These are phyloP conservation scores for Monosporascus sp. DNA, from an alignment of 2,329 filamentous ascomycete genomes.

Conservation along the genomic window DNA sequence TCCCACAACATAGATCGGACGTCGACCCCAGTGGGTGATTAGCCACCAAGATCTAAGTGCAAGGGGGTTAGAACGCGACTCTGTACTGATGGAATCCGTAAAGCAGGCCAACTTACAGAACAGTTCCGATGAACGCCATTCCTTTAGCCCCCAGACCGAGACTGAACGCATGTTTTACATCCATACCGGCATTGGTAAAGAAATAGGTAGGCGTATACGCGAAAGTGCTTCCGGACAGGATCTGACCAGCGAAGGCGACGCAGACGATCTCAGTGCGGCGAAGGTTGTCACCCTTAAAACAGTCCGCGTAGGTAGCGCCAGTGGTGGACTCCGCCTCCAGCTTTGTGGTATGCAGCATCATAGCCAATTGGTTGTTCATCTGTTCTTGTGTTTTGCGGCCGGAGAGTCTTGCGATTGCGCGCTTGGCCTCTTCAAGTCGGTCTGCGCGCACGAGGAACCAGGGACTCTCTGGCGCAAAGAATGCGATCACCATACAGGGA, in stretches of 20 bases:
- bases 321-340: constrained; percentile 34
- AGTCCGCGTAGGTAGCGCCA: constrained; percentile 41
- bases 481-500: constrained; percentile 32
- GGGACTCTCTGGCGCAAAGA: constrained; percentile 42
- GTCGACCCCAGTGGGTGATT: constrained; percentile 34
- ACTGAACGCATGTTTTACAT: constrained; percentile 24
- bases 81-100: constrained; percentile 6
- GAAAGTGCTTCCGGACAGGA: constrained; percentile 30
- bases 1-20: constrained; percentile 35
- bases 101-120: constrained; percentile 30
- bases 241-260: constrained; percentile 30
- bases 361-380: constrained; percentile 34
- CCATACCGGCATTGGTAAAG: constrained; percentile 31
- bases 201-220: constrained; percentile 36
- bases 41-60: constrained; percentile 36
- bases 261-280: constrained; percentile 40
- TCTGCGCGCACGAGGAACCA: constrained; percentile 41
- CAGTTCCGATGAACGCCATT: constrained; percentile 33
- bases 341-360: constrained; percentile 41
- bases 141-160: constrained; percentile 29
- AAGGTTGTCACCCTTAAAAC: constrained; percentile 41
- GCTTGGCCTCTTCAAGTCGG: constrained; percentile 30
- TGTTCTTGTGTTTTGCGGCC: constrained; percentile 26
- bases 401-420: constrained; percentile 30
- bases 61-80: constrained; percentile 14